phyloP scores from a whole-genome alignment of 2,329 filamentous ascomycete species.

The Penicillium capsulatum region DNA sequence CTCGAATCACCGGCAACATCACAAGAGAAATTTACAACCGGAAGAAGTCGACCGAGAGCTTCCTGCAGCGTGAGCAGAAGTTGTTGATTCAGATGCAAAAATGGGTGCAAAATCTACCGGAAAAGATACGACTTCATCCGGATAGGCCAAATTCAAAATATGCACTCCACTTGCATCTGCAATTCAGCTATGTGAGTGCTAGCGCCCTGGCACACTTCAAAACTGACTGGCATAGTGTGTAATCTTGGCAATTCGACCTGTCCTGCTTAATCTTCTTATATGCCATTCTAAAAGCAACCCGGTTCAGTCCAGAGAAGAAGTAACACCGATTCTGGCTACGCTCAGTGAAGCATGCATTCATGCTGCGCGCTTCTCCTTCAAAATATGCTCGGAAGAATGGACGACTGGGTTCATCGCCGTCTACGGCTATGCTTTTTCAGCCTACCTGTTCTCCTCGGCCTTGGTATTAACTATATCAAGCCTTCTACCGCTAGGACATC shows the following conservation, averaged over 20 bases:
- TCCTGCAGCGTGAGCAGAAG: conserved; percentile 32
- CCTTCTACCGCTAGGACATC: conserved; percentile 16
- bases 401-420: conserved; percentile 28
- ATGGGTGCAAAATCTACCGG: conserved; percentile 30
- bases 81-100: conserved; percentile 31
- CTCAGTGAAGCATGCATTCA: conserved; percentile 32
- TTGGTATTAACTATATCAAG: conserved; percentile 28
- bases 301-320: conserved; percentile 7
- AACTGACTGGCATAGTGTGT: conserved; percentile 29
- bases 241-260: conserved; percentile 32
- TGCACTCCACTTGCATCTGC: conserved; percentile 27
- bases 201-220: too few relatives aligned
- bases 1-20: conserved; percentile 26
- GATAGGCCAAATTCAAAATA: conserved; percentile 18
- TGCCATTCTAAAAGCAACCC: conserved; percentile 7
- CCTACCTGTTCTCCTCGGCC: conserved; percentile 32
- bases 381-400: conserved; percentile 30
- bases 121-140: conserved; percentile 19
- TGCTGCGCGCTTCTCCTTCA: conserved; percentile 28
- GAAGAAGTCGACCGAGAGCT: conserved; percentile 23
- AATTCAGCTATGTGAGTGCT: conserved; percentile 30
- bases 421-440: conserved; percentile 32
- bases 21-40: conserved; percentile 27
- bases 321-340: conserved; percentile 22
- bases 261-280: conserved; percentile 30